These are phyloP conservation scores for Rauvolfia tetraphylla DNA, from an alignment of 257 asterid species.

Conservation along the genomic window DNA sequence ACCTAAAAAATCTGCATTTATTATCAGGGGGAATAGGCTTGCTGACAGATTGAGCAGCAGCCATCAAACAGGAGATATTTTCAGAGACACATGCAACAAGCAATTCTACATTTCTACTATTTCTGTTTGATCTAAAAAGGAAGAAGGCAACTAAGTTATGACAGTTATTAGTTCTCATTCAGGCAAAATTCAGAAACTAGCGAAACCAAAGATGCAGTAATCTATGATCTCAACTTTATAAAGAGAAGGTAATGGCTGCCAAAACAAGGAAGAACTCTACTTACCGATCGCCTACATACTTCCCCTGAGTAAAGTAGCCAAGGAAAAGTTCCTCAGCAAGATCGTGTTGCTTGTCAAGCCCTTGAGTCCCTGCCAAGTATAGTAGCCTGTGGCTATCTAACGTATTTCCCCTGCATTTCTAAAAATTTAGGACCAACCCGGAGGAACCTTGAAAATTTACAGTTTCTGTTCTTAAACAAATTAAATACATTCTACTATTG, in stretches of 20 bases:
- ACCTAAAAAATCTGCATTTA: not conserved
- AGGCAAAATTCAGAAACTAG: not conserved
- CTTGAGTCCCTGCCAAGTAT: slow-evolving; percentile 58
- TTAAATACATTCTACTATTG: not conserved
- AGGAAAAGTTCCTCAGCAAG: slow-evolving; percentile 65
- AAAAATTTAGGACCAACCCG: slow-evolving; percentile 1
- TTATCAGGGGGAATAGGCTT: not conserved
- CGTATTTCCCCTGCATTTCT: slow-evolving; percentile 54
- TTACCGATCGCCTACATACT: slow-evolving; percentile 80
- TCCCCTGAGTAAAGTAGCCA: slow-evolving; percentile 82
- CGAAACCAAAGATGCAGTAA: not conserved
- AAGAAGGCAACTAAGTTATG: not conserved
- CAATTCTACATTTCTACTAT: not conserved
- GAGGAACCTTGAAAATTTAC: slow-evolving; percentile 9
- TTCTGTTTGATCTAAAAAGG: not conserved
- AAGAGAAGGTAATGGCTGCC: not conserved
- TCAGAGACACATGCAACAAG: not conserved
- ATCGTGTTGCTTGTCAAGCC: slow-evolving; percentile 63
- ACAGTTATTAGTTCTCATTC: not conserved
- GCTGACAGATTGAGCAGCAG: not conserved
- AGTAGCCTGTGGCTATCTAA: slow-evolving; percentile 68
- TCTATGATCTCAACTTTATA: not conserved
- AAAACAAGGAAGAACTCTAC: slow-evolving; percentile 13
- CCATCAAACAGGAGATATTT: not conserved
- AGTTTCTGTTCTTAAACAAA: not conserved